These are phyloP conservation scores for Colletotrichum sp. DNA, from an alignment of 2,329 filamentous ascomycete genomes.

Conservation along the genomic window DNA sequence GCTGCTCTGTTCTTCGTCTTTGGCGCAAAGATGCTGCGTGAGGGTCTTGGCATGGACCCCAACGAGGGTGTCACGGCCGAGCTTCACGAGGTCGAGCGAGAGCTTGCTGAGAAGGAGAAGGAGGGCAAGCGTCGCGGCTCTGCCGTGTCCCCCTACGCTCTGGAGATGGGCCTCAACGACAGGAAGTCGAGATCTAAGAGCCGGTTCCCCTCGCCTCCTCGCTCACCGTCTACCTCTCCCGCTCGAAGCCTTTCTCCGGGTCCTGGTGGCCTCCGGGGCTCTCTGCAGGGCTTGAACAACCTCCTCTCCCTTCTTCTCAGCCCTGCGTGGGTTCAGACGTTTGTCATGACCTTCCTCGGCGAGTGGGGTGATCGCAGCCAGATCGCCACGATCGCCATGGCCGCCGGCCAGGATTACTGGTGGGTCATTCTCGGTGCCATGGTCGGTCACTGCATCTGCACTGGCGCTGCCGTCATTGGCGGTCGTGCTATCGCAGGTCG, in stretches of 20 bases:
- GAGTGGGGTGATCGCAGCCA: constrained; percentile 98
- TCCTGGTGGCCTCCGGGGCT: constrained; percentile 31
- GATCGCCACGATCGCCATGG: constrained; percentile 99
- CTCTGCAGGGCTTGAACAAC: constrained; percentile 76
- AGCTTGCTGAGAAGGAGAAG: constrained; percentile 92
- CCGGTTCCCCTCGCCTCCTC: constrained; percentile 79
- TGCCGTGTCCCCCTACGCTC: constrained; percentile 73
- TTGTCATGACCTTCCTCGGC: constrained; percentile 97
- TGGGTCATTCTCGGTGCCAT: constrained; percentile 94
- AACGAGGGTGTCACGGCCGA: constrained; percentile 94
- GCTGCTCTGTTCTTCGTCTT: constrained; percentile 88
- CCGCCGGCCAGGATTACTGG: constrained; percentile 97
- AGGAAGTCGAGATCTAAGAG: constrained; percentile 75
- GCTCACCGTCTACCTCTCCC: constrained; percentile 80
- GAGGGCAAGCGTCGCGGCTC: constrained; percentile 69
- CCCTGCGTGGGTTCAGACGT: constrained; percentile 98
- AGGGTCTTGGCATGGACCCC: constrained; percentile 87
- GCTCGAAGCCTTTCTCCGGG: constrained; percentile 62
- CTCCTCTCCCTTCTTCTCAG: constrained; percentile 87
- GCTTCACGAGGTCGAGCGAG: constrained; percentile 95
- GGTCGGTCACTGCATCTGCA: constrained; percentile 87
- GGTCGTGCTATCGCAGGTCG: constrained; percentile 90
- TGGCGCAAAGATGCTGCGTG: constrained; percentile 80
- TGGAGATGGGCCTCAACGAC: constrained; percentile 78
- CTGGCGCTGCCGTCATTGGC: constrained; percentile 87